phyloP scores from a whole-genome alignment of 805 yeast genomes.

The Metschnikowia kunwiensis region DNA sequence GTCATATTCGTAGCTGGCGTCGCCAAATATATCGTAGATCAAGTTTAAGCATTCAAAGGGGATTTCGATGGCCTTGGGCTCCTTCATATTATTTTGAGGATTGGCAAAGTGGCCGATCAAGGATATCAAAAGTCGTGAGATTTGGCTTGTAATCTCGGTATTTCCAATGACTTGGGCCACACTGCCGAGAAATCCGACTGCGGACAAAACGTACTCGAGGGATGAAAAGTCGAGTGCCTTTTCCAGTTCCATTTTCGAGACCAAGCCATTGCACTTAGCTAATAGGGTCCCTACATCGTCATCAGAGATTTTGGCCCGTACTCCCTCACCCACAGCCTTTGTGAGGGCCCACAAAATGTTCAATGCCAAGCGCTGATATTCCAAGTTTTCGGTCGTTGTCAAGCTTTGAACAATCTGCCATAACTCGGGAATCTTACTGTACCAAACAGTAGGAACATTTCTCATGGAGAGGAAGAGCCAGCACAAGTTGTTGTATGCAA shows the following conservation, averaged over 20 bases:
- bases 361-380: conserved; percentile 31
- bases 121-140: conserved; percentile 44
- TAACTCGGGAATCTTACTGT: conserved; percentile 21
- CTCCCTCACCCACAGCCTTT: conserved; percentile 36
- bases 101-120: conserved; percentile 16
- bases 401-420: conserved; percentile 28
- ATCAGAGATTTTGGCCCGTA: conserved; percentile 22
- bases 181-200: conserved; percentile 52
- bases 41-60: conserved; percentile 61
- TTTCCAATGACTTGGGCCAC: conserved; percentile 47
- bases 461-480: conserved; percentile 50
- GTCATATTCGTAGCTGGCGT: conserved; percentile 65
- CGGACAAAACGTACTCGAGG: conserved; percentile 40
- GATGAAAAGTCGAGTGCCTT: conserved; percentile 16
- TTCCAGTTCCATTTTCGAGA: conserved; percentile 15
- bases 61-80: conserved; percentile 31
- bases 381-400: conserved; percentile 17
- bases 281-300: conserved; percentile 29
- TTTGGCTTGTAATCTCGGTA: conserved; percentile 40
- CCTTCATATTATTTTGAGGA: conserved; percentile 11
- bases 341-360: conserved; percentile 38
- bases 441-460: conserved; percentile 41
- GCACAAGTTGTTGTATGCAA: conserved; percentile 67
- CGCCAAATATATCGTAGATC: conserved; percentile 78
- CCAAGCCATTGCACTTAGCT: conserved; percentile 19